Conservation (phyloP, 768 basidiomycete genomes). For the Lactifluus echinatus region DNA sequence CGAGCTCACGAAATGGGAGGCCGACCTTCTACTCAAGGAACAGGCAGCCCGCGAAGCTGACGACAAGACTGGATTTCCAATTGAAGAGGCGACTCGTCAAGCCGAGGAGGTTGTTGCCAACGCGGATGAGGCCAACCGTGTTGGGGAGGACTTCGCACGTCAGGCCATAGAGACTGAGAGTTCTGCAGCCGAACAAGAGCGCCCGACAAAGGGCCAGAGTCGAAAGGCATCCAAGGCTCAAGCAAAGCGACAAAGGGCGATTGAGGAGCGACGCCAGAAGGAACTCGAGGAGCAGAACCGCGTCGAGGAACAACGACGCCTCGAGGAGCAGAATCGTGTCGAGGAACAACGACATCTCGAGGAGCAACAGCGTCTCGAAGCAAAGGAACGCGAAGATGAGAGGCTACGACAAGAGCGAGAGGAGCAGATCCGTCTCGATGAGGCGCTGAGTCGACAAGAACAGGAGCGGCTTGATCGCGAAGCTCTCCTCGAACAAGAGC, state of each 20-base stretch:
- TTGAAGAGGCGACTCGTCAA: neutral
- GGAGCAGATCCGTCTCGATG: slow-evolving; percentile 15
- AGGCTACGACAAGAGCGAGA: slow-evolving; percentile 9
- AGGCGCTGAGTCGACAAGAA: slow-evolving; percentile 14
- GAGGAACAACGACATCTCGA: slow-evolving; percentile 10
- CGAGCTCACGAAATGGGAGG: slow-evolving; percentile 14
- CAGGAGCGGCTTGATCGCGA: slow-evolving; percentile 10
- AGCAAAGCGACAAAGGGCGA: slow-evolving; percentile 18
- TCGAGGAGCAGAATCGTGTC: slow-evolving; percentile 19
- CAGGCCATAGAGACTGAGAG: neutral
- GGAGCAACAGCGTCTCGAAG: slow-evolving; percentile 28
- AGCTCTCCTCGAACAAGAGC: slow-evolving; percentile 9
- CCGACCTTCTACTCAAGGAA: slow-evolving; percentile 11
- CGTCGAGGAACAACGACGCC: slow-evolving; percentile 9
- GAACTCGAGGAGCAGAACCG: slow-evolving; percentile 1
- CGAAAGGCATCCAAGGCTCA: slow-evolving; percentile 13
- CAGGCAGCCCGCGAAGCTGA: neutral
- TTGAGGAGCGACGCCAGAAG: slow-evolving; percentile 14
- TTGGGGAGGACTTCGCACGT: neutral
- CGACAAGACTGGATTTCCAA: neutral
- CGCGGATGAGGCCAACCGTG: neutral
- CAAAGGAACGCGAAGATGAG: slow-evolving; percentile 13
- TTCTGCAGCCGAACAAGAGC: slow-evolving; percentile 2
- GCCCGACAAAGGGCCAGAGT: neutral
- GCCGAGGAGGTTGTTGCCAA: slow-evolving; percentile 1